Evolutionary conservation across 1,284 basidiomycete species (phyloP).

Genomic region (Apiotrichum brassicae): DNA sequence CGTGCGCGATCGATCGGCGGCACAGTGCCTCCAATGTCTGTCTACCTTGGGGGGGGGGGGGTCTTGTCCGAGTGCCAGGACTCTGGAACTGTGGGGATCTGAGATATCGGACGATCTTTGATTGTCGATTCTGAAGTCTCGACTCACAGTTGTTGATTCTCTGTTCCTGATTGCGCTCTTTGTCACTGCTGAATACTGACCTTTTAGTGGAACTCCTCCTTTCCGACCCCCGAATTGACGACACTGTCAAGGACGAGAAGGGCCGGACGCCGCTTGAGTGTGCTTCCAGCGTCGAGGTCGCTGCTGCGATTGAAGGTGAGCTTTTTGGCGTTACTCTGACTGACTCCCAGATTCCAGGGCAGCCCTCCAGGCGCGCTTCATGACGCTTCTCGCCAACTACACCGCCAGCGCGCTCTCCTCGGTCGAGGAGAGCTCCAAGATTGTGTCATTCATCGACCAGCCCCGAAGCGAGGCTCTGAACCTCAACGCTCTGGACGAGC

Average conservation of each 20-base stretch:
- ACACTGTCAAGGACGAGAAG: conserved; percentile 64
- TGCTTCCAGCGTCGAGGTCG: conserved; percentile 56
- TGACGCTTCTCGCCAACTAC: conserved; percentile 65
- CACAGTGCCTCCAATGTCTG: too few species aligned
- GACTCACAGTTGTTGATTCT: too few species aligned
- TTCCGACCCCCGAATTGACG: conserved; percentile 72
- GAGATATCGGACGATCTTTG: too few species aligned
- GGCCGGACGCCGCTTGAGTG: conserved; percentile 70
- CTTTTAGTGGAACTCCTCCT: conserved; percentile 58
- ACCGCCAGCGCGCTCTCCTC: conserved; percentile 56
- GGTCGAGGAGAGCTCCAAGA: conserved; percentile 30
- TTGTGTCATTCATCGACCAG: conserved; percentile 51
- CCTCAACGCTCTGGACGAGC: conserved; percentile 57
- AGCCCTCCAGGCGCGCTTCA: conserved; percentile 68
- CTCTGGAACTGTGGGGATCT: too few species aligned
- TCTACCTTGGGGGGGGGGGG: too few species aligned
- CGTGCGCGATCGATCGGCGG: conserved; percentile 10
- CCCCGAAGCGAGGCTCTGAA: conserved; percentile 49
- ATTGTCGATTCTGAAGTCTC: too few species aligned
- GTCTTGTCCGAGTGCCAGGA: too few species aligned
- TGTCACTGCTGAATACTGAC: conserved; percentile 6
- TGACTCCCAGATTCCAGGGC: conserved; percentile 66
- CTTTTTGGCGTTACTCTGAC: neutral
- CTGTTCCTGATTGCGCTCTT: too few species aligned
- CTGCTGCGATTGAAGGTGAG: conserved; percentile 68